Base-by-base conservation (phyloP, 345 rosid species). In the Acer negundo region DNA sequence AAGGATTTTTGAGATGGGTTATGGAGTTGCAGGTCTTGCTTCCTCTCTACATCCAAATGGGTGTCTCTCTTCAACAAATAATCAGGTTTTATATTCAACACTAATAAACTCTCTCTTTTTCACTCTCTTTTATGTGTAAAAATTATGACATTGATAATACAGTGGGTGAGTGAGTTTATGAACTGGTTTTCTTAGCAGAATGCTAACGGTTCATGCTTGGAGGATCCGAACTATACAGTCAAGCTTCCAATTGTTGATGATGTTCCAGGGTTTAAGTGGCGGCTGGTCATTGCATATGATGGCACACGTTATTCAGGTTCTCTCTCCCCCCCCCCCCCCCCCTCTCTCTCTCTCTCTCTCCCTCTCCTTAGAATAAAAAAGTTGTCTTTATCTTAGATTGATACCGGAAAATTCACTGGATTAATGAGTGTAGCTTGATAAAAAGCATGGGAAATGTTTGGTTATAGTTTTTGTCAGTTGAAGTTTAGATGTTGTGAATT, bases 261-360 rank as follows among this genome's bases (percentile, higher is more conserved):
- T 11, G 62, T 63, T 44, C 84, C 82, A 4, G 80, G 72, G 47
- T 90, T 69, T 78, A 93, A 90, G 75, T 95, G 98, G 99, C 94
- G 98, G 70, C 80, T 95, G 84, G 88, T 92, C 65, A 82, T 95
- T 11, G 89, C 97, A 17, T 93, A 93, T 61, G 98, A 90, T 51
- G 98, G 98, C 79, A 90, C 98, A 55, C 82, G 55, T 62, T 95
- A 88, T 75, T 86, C 95, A 85, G 97, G 98, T 87, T 78, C 44
- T 68, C 46, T 62, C 64, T 49, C 46, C 62, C 55, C 23, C 10
- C 1, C n/a, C 7, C 28, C 2, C 28, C 76, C 44, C 64, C 44
- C 58, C 64, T 49, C 46, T 67, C 56, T 28, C 11, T 6, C 20
- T 20, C 35, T 78, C 44, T 68, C 46, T 62, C 64, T 49, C 40